phyloP scores from a whole-genome alignment of 2,329 filamentous ascomycete genomes.

The Gaeumannomyces sp. region DNA sequence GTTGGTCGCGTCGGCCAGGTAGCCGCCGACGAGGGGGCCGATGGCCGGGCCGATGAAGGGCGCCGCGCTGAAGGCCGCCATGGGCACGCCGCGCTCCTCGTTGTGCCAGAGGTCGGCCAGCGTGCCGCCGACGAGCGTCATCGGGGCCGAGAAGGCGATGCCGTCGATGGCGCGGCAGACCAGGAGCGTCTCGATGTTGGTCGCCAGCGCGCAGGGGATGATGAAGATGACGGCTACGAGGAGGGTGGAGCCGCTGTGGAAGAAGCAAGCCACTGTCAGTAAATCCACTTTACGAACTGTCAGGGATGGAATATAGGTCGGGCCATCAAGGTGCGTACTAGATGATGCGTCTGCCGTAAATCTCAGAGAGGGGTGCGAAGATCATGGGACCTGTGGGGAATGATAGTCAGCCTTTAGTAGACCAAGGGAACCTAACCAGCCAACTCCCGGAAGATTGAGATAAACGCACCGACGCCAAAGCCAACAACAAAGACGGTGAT shows the following conservation, averaged over 20 bases:
- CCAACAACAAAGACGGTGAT: conserved; percentile 76
- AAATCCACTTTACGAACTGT: not conserved
- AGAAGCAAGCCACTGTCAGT: not conserved
- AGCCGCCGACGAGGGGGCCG: conserved; percentile 72
- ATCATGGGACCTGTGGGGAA: conserved; percentile 56
- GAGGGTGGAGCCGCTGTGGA: conserved; percentile 49
- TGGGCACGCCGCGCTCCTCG: conserved; percentile 78
- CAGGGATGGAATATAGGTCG: not conserved
- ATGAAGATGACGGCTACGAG: conserved; percentile 69
- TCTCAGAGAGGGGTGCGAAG: conserved; percentile 73
- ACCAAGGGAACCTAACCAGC: not conserved
- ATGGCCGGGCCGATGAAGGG: conserved; percentile 78
- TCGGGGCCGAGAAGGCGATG: conserved; percentile 77
- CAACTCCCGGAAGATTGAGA: not conserved
- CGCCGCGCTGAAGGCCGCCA: conserved; percentile 79
- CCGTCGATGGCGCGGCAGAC: conserved; percentile 74
- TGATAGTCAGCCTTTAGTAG: not conserved
- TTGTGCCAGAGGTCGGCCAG: conserved; percentile 78
- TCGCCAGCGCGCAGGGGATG: conserved; percentile 70
- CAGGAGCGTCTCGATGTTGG: conserved; percentile 70
- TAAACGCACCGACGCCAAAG: conserved; percentile 63
- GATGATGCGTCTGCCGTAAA: conserved; percentile 64
- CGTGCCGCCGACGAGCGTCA: conserved; percentile 80
- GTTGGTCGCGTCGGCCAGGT: conserved; percentile 20
- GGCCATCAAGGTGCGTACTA: conserved; percentile 42